phyloP scores from a whole-genome alignment of 2,329 filamentous ascomycete species.

The Penicillium digitatum region DNA sequence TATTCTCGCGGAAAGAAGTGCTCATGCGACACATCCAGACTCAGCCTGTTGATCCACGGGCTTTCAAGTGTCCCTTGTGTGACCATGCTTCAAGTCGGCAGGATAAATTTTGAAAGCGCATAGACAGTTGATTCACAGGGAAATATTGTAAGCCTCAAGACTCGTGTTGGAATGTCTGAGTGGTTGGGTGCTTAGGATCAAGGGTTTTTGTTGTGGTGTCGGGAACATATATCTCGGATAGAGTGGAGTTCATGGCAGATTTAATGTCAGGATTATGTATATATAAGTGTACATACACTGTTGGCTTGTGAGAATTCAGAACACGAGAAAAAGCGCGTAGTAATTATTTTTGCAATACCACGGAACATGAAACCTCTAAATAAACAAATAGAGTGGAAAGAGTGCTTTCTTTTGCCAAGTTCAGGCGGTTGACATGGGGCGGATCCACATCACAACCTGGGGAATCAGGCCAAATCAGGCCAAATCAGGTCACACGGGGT shows the following conservation, averaged over 20 bases:
- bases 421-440: not conserved
- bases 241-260: not conserved
- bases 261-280: not conserved
- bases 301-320: no score
- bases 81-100: not conserved
- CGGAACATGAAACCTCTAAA: not conserved
- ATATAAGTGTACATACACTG: no score
- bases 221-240: conserved; percentile 1
- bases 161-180: not conserved
- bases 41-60: conserved; percentile 1
- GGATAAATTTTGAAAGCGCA: conserved; percentile 8
- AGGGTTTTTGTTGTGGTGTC: not conserved
- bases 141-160: not conserved
- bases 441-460: conserved; percentile 3
- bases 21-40: conserved; percentile 7
- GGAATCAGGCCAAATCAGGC: not conserved
- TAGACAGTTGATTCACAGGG: not conserved
- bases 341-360: not conserved
- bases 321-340: no score
- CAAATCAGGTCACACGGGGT: not conserved
- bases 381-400: not conserved
- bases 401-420: not conserved
- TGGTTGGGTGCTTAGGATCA: not conserved
- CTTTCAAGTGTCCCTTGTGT: conserved; percentile 4
- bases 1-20: conserved; percentile 4